These are phyloP conservation scores for Fusarium sp. DNA, from an alignment of 2,329 filamentous ascomycete species.

Conservation along the genomic window DNA sequence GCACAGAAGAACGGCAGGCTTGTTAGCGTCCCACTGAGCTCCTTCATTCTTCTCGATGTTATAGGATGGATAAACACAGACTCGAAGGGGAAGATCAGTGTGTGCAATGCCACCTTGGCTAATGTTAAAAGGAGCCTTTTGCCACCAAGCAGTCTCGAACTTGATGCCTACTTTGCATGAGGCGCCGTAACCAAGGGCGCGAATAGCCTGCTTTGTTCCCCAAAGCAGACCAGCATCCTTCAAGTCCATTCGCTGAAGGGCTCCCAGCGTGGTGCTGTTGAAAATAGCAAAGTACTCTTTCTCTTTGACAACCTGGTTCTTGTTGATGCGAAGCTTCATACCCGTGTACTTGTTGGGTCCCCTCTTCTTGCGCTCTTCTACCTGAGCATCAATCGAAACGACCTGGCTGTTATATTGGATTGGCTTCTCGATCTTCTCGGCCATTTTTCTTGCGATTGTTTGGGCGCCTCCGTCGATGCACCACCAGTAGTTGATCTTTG, in stretches of 20 bases:
- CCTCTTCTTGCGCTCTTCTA: neutral
- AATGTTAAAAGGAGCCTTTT: constrained; percentile 18
- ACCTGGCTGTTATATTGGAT: constrained; percentile 31
- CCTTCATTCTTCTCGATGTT: constrained; percentile 29
- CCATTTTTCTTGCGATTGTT: constrained; percentile 30
- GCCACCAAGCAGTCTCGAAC: constrained; percentile 52
- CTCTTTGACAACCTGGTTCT: neutral
- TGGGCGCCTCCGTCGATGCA: constrained; percentile 40
- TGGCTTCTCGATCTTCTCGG: neutral
- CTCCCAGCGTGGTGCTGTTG: constrained; percentile 35
- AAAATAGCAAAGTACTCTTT: constrained; percentile 40
- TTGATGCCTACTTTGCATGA: constrained; percentile 51
- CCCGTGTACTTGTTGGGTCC: no score
- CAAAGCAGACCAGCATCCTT: constrained; percentile 46
- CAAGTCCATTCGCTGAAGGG: constrained; percentile 36
- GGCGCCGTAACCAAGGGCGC: constrained; percentile 49
- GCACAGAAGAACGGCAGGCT: constrained; percentile 37
- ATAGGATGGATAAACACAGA: constrained; percentile 52
- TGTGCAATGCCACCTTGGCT: constrained; percentile 15
- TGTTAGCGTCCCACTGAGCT: neutral
- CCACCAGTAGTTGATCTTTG: constrained; percentile 29
- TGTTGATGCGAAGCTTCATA: constrained; percentile 19
- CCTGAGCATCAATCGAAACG: constrained; percentile 28
- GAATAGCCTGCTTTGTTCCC: constrained; percentile 49
- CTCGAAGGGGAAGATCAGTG: constrained; percentile 50